These are phyloP conservation scores for Apiospora pterosperma DNA, from an alignment of 2,329 filamentous ascomycete genomes.

Conservation along the genomic window DNA sequence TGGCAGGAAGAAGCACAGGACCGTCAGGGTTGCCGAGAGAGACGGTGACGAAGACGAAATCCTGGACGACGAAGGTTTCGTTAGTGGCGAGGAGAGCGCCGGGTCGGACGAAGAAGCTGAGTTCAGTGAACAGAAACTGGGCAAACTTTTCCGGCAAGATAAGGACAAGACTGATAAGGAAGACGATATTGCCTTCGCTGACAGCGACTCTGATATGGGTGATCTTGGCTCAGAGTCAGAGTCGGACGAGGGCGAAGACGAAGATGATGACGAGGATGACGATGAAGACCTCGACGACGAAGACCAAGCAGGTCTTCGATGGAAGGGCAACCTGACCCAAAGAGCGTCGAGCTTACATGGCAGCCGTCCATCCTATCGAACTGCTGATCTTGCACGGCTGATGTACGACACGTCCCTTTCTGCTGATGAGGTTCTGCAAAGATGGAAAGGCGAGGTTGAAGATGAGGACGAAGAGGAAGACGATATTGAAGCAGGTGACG, in stretches of 20 bases:
- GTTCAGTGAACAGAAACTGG: constrained; percentile 57
- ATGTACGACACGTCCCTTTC: constrained; percentile 84
- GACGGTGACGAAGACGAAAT: constrained; percentile 49
- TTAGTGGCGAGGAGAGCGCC: constrained; percentile 50
- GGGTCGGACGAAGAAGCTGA: constrained; percentile 53
- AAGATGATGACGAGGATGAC: constrained; percentile 49
- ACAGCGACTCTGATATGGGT: constrained; percentile 94
- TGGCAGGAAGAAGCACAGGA: constrained; percentile 57
- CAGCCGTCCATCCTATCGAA: constrained; percentile 68
- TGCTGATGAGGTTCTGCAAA: constrained; percentile 69
- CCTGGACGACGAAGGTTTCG: constrained; percentile 54
- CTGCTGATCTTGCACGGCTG: constrained; percentile 77
- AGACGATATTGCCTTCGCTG: constrained; percentile 84
- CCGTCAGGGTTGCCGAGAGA: constrained; percentile 54
- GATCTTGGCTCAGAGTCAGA: constrained; percentile 65
- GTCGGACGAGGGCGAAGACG: constrained; percentile 40
- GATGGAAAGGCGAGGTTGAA: constrained; percentile 70
- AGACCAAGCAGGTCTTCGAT: constrained; percentile 70
- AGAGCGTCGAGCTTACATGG: constrained; percentile 71
- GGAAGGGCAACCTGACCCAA: constrained; percentile 84
- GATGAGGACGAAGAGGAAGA: constrained; percentile 56
- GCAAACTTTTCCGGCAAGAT: constrained; percentile 56
- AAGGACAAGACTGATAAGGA: constrained; percentile 50
- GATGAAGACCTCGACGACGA: constrained; percentile 46
- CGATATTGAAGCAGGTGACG: constrained; percentile 52